Percentiles rank a stretch among this genome's conserved stretches.
phyloP scores from a whole-genome alignment of 176 grass and related monocot genomes.

The Oryza australiensis region DNA sequence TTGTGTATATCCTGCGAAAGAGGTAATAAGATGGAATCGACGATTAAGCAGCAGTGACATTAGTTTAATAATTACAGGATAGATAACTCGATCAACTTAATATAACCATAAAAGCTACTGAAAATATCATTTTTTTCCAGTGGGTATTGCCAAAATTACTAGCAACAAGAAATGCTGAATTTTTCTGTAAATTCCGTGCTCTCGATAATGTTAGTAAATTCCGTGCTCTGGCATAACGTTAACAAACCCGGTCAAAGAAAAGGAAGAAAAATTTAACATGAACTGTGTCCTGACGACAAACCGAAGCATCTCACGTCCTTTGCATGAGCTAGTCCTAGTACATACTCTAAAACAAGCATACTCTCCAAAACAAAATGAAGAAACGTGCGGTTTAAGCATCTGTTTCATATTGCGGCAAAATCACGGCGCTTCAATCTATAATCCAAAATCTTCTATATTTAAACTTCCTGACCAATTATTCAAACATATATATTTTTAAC shows the following conservation, averaged over 20 bases:
- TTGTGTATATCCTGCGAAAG: conserved; percentile 12
- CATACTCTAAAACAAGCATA: conserved; percentile 18
- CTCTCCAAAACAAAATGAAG: conserved; percentile 12
- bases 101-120: neutral
- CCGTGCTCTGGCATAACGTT: neutral
- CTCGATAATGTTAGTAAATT: neutral
- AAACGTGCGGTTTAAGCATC: conserved; percentile 23
- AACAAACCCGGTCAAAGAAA: neutral
- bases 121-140: neutral
- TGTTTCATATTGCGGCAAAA: no score
- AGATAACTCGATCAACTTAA: neutral
- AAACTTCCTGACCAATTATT: neutral
- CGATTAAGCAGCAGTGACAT: neutral
- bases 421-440: no score
- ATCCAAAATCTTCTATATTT: conserved; percentile 22
- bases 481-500: neutral
- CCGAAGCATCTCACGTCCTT: conserved; percentile 38
- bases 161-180: neutral
- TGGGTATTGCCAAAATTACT: neutral
- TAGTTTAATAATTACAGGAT: neutral
- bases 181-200: neutral
- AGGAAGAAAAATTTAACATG: neutral
- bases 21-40: neutral
- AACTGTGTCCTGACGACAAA: neutral
- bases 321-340: conserved; percentile 28